Conservation (phyloP, 441 rosid species). For the Bruguiera hainesii region DNA sequence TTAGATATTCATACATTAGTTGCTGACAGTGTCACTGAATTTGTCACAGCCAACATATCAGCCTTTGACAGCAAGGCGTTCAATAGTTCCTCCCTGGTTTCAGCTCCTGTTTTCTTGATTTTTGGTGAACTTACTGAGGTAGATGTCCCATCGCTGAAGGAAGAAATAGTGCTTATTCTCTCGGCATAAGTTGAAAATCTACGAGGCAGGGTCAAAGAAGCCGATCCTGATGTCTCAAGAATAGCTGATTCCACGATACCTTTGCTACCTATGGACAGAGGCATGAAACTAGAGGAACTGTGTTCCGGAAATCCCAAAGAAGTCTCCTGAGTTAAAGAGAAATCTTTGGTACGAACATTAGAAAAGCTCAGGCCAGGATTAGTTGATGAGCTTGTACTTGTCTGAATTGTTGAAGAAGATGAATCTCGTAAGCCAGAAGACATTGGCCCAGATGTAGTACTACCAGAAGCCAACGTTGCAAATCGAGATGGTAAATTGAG, state of each 20-base stretch:
- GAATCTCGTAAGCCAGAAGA: slow-evolving; percentile 64
- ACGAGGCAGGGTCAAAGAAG: slow-evolving; percentile 54
- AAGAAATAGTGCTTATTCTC: slow-evolving; percentile 78
- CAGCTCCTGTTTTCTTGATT: slow-evolving; percentile 87
- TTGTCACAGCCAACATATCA: slow-evolving; percentile 43
- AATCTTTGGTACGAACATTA: slow-evolving; percentile 51
- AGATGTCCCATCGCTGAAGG: slow-evolving; percentile 67
- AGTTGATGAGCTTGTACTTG: slow-evolving; percentile 40
- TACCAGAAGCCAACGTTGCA: slow-evolving; percentile 46
- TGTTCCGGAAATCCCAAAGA: slow-evolving; percentile 50
- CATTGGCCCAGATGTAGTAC: slow-evolving; percentile 54
- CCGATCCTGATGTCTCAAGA: slow-evolving; percentile 48
- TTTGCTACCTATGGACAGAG: slow-evolving; percentile 47
- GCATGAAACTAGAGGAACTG: slow-evolving; percentile 48
- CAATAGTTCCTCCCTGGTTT: slow-evolving; percentile 66
- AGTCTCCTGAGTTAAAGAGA: slow-evolving; percentile 43
- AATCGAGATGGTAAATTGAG: slow-evolving; percentile 55
- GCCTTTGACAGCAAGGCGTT: slow-evolving; percentile 61
- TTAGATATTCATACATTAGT: slow-evolving; percentile 51
- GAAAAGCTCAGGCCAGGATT: slow-evolving; percentile 36
- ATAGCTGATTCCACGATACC: slow-evolving; percentile 43
- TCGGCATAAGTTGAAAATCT: slow-evolving; percentile 72
- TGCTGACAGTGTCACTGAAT: slow-evolving; percentile 42
- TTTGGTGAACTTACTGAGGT: slow-evolving; percentile 64
- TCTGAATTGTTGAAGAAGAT: slow-evolving; percentile 52